A percentile compares a stretch with the other conserved stretches of the same genome.
phyloP scores from a whole-genome alignment of 345 rosid species.

The Citrus mangshanensis region DNA sequence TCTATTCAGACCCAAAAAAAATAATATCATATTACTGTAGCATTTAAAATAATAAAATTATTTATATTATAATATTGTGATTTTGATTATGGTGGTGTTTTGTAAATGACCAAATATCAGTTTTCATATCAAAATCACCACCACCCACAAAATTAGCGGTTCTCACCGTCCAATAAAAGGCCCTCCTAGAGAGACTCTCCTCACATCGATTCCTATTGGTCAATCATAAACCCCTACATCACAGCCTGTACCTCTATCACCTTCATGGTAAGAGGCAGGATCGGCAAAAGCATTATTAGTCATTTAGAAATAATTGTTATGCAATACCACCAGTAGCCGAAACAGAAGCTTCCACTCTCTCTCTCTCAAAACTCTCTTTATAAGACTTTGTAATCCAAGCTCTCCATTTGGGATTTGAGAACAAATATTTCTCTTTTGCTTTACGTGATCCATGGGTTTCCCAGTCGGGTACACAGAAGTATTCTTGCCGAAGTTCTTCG shows the following conservation, averaged over 20 bases:
- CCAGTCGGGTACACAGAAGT: constrained; percentile 80
- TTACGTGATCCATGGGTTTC: constrained; percentile 58
- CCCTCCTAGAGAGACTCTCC: background rate
- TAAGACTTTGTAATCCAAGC: background rate
- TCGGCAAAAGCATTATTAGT: no score
- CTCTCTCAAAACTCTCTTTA: background rate
- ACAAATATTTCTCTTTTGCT: background rate
- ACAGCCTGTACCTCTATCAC: constrained; percentile 21
- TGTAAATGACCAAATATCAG: no score
- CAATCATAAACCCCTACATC: background rate
- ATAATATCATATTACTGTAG: no score
- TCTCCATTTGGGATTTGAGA: background rate
- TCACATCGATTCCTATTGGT: background rate
- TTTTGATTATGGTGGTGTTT: no score
- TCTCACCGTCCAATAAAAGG: constrained; percentile 22
- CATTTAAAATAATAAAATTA: no score
- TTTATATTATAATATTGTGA: no score
- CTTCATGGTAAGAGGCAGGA: background rate
- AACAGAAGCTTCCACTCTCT: constrained; percentile 30
- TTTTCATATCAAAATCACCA: background rate
- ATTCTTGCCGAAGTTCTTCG: constrained; percentile 64
- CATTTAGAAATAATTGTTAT: background rate
- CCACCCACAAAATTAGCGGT: background rate
- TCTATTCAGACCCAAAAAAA: no score
- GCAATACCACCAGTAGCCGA: background rate